Evolutionary conservation across 768 basidiomycete genomes (phyloP), one percentile per base, ranked within the genome.

Genomic region (Auricularia sp.): DNA sequence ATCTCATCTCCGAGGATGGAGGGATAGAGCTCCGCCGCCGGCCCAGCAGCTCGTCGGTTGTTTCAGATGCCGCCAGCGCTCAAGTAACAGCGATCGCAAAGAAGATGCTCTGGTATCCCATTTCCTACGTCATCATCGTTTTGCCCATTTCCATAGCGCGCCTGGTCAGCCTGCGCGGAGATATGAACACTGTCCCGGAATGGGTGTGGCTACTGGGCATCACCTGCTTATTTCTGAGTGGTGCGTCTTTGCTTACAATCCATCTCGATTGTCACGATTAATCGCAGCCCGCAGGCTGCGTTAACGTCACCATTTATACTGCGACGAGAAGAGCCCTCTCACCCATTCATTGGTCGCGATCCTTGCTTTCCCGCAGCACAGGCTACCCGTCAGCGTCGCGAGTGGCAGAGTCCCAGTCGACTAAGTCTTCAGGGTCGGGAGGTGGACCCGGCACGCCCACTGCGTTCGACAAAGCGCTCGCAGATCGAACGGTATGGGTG

Each of bases 31-130:
- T 51, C 18, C 47, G 56, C 29, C 56, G 34, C 4, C 56, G 56
- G 6, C 56, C 29, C 4, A 29, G 56, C 56, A 59, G 56, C 34
- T 35, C 23, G 23, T 59, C 56, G 2, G 47, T 21, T 6, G 16
- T 11, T 33, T 29, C 56, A 4, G 56, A 59, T 29, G 33, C 18
- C 47, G 21, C 18, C 18, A 59, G 23, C 29, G 56, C 56, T 33
- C 56, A 35, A 59, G 34, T 59, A 18, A 23, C 56, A 14, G 29
- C 14, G 14, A 59, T 59, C 34, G 56, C 56, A 14, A 14, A 23
- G 14, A 59, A 59, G 56, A 59, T 59, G 56, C 29, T 59, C 8
- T 59, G 56, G 56, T 59, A 59, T 59, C 56, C 56, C 12, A 14
- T 23, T 29, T 29, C 56, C 18, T 59, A 59, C 29, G 56, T 59